A percentile compares a stretch with the other conserved stretches of the same genome.
These are phyloP conservation scores for Neophaeococcomyces mojaviensis DNA, from an alignment of 2,329 filamentous ascomycete genomes.

Conservation along the genomic window DNA sequence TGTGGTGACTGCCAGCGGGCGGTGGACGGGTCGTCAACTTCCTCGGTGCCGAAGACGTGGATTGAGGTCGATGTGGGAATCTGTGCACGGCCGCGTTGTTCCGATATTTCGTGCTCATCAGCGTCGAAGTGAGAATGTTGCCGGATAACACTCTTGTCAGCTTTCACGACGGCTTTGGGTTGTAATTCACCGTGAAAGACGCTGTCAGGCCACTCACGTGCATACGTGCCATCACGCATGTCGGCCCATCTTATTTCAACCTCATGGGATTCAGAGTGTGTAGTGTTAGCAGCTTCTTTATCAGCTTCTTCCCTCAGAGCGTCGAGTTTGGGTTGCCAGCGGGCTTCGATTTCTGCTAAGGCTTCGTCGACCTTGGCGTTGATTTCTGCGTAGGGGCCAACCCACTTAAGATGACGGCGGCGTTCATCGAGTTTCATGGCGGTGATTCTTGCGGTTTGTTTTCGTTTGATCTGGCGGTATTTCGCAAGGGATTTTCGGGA, in stretches of 20 bases:
- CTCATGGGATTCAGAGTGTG: conserved; percentile 25
- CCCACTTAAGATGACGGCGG: conserved; percentile 2
- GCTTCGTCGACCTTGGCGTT: conserved; percentile 9
- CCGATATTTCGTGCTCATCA: not conserved
- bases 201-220: conserved; percentile 35
- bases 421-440: not conserved
- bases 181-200: conserved; percentile 38
- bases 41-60: conserved; percentile 7
- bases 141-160: conserved; percentile 2
- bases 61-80: not conserved
- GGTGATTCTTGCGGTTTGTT: conserved; percentile 1
- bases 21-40: not conserved
- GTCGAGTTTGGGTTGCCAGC: conserved; percentile 3
- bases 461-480: not conserved
- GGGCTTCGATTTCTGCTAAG: conserved; percentile 45
- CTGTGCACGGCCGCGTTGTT: not conserved
- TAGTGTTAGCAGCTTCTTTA: conserved; percentile 19
- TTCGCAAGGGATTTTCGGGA: not conserved
- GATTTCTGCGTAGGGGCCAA: conserved; percentile 3
- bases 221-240: conserved; percentile 43
- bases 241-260: conserved; percentile 42
- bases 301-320: conserved; percentile 1
- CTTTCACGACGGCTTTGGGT: conserved; percentile 20
- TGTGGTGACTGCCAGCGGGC: not conserved
- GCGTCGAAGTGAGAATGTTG: conserved; percentile 8